phyloP scores from a whole-genome alignment of 1,284 basidiomycete genomes.

The Grifola frondosa region DNA sequence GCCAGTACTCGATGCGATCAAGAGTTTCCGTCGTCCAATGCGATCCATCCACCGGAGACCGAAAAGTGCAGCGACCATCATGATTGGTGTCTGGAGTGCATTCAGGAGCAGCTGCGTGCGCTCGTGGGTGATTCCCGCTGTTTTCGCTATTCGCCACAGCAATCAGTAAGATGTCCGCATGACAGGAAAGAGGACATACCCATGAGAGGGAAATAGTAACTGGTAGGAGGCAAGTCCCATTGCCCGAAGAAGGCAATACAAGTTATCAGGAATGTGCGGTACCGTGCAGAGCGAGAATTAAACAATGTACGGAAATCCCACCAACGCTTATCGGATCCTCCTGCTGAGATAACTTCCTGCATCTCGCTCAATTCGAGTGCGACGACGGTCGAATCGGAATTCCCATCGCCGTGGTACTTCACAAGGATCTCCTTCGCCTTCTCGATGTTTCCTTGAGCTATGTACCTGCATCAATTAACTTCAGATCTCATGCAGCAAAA shows the following conservation, averaged over 20 bases:
- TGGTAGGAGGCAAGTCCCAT: slow-evolving; percentile 24
- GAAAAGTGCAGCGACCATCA: slow-evolving; percentile 22
- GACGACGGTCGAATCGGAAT: slow-evolving; percentile 28
- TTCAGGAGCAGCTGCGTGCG: slow-evolving; percentile 24
- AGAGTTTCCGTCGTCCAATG: slow-evolving; percentile 19
- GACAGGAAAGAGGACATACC: slow-evolving; percentile 4
- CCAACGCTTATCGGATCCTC: slow-evolving; percentile 49
- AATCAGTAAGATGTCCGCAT: background rate
- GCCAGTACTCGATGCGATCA: slow-evolving; percentile 21
- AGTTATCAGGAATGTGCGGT: slow-evolving; percentile 23
- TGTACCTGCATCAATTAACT: slow-evolving; percentile 19
- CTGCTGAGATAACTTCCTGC: slow-evolving; percentile 39
- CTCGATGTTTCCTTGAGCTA: slow-evolving; percentile 26
- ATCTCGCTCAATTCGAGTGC: slow-evolving; percentile 44
- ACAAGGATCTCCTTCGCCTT: slow-evolving; percentile 26
- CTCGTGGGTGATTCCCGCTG: slow-evolving; percentile 23
- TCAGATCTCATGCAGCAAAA: background rate
- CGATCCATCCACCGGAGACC: slow-evolving; percentile 22
- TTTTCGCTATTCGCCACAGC: slow-evolving; percentile 9
- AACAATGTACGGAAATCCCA: slow-evolving; percentile 36
- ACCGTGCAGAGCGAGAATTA: slow-evolving; percentile 21
- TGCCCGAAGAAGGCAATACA: slow-evolving; percentile 25
- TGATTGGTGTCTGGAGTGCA: slow-evolving; percentile 25
- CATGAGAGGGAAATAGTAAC: slow-evolving; percentile 26
- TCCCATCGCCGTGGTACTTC: slow-evolving; percentile 29